phyloP scores from a whole-genome alignment of 2,329 filamentous ascomycete species.

The Coniochaeta ligniaria region DNA sequence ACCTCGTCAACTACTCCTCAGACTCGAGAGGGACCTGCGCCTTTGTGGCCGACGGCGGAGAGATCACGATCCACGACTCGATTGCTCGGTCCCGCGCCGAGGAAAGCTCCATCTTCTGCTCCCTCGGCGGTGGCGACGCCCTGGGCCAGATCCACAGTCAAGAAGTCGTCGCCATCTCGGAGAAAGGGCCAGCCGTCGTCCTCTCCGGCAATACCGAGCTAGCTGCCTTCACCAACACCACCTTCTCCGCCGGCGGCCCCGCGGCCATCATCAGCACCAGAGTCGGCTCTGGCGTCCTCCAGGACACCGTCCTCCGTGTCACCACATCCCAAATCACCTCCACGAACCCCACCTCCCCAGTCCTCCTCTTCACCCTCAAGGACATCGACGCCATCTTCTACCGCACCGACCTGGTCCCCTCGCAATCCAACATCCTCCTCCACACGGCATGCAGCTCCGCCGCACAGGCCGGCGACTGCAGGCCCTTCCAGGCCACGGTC shows the following conservation, averaged over 20 bases:
- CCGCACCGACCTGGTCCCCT: neutral
- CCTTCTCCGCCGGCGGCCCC: neutral
- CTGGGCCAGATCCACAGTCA: neutral
- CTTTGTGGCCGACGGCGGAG: neutral
- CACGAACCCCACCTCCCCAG: neutral
- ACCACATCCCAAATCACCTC: neutral
- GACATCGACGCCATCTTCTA: constrained; percentile 36
- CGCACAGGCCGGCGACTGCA: neutral
- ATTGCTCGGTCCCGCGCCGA: neutral
- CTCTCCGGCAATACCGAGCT: neutral
- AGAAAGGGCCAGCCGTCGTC: neutral
- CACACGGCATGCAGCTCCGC: neutral
- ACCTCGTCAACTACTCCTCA: neutral
- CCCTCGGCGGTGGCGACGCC: neutral
- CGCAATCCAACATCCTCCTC: neutral
- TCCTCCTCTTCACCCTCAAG: constrained; percentile 29
- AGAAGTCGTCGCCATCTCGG: neutral
- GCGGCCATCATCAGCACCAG: neutral
- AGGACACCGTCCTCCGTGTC: neutral
- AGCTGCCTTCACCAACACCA: neutral
- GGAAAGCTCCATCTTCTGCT: neutral
- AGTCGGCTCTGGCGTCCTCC: neutral
- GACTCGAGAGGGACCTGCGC: neutral
- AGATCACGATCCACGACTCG: neutral
- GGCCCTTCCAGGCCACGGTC: neutral